These are phyloP conservation scores for Globisporangium ultimum DNA, from an alignment of 352 stramenopile genomes.

Conservation along the genomic window DNA sequence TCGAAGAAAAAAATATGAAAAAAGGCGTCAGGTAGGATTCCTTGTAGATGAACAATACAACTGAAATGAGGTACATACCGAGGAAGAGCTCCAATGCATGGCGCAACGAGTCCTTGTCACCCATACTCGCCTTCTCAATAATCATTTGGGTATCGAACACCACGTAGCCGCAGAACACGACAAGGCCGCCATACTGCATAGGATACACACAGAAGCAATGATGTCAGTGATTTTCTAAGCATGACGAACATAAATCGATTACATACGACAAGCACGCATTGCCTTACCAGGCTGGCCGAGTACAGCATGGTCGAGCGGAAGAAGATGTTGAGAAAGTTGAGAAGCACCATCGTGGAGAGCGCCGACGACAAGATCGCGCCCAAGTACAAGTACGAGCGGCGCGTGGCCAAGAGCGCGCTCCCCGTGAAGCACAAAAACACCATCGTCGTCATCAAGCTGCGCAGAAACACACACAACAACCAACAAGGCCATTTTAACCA, in stretches of 20 bases:
- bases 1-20: slow-evolving; percentile 5
- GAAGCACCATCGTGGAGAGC: slow-evolving; percentile 48
- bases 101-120: slow-evolving; percentile 80
- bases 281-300: slow-evolving; percentile 51
- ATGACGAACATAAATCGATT: no score
- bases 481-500: slow-evolving; percentile 2
- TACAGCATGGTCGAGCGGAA: slow-evolving; percentile 52
- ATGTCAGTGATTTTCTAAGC: neutral
- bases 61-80: slow-evolving; percentile 27
- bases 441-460: slow-evolving; percentile 64
- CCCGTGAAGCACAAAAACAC: slow-evolving; percentile 87
- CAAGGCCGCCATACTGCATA: slow-evolving; percentile 71
- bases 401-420: slow-evolving; percentile 74
- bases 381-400: slow-evolving; percentile 83
- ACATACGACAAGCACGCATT: neutral
- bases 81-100: slow-evolving; percentile 87
- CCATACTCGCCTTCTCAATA: slow-evolving; percentile 81
- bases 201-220: neutral
- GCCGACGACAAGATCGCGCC: slow-evolving; percentile 68
- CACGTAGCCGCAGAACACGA: slow-evolving; percentile 88
- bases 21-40: neutral
- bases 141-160: slow-evolving; percentile 91
- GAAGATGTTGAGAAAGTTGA: slow-evolving; percentile 65
- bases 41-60: neutral
- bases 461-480: neutral